Base-by-base conservation (phyloP, 2,329 filamentous ascomycete genomes). In the Myriangium duriaei region DNA sequence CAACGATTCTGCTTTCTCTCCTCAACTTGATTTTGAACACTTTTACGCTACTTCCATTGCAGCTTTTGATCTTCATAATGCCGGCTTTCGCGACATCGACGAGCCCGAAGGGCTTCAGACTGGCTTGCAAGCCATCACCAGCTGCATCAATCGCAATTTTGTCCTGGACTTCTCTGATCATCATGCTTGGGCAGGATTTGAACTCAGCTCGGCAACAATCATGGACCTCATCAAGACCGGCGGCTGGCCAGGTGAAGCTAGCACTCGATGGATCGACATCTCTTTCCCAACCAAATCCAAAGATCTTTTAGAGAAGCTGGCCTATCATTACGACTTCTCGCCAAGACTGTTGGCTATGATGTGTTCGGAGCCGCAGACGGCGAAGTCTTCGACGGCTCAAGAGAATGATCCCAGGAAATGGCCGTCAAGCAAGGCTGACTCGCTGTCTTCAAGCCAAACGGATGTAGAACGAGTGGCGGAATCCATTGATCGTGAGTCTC, bases 201-300 rank as follows among this genome's bases (percentile, higher is more conserved):
- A 80, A 47, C 56, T 81, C 6, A 50, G 56, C 3, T 48, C 55
- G 1, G 45, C 56, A 2, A 60, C 68, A 3, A 53, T 76, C 18
- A 40, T 53, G 11, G 43, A 44, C 12, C 53, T 73, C 2, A 51
- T 60, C 45, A 32, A 56, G 37, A 32, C 47, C 14, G 52, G 69
- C 10, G 36, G 36, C 49, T 61, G 66, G 40, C 64, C 69, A 2
- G 58, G 57, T 29, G 64, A 61, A 34, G 58, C 67, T 32, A 68
- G 64, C 42, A 75, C 80, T 3, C 67, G 79, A 55, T 86, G 81
- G 81, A 82, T 85, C 47, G 82, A 85, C 45, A 68, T 86, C 16
- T 86, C 79, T 76, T 67, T 72, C 32, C 79, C 79, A 0, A 71
- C 74, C 48, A 55, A 58, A 12, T 78, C 84, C 48, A 63, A 60